A percentile compares a stretch with the other conserved stretches of the same genome.
These are phyloP conservation scores for Cephalotrichum gorgonifer DNA, from an alignment of 2,329 filamentous ascomycete genomes.

Conservation along the genomic window DNA sequence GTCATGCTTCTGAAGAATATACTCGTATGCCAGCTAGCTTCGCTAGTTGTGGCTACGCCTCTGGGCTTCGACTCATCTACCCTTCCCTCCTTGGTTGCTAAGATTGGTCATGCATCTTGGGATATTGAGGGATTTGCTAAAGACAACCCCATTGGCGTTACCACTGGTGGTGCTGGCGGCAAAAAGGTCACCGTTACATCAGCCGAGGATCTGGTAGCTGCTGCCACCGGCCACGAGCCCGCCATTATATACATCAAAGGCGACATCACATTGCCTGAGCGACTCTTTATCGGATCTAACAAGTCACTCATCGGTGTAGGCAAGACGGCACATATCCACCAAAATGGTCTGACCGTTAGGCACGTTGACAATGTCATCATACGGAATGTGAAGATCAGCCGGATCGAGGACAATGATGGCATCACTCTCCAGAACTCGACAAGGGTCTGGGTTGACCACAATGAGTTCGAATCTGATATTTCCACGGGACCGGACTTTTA, in stretches of 20 bases:
- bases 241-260: constrained; percentile 31
- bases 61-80: neutral
- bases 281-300: constrained; percentile 33
- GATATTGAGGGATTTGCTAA: constrained; percentile 16
- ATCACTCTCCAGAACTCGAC: constrained; percentile 33
- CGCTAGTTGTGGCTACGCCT: neutral
- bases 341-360: constrained; percentile 23
- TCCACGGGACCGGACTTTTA: constrained; percentile 25
- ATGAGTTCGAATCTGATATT: constrained; percentile 33
- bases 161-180: constrained; percentile 30
- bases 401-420: constrained; percentile 28
- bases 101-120: constrained; percentile 10
- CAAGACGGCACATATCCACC: constrained; percentile 21
- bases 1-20: neutral
- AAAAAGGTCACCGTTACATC: constrained; percentile 35
- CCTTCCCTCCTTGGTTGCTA: neutral
- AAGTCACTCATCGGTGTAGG: constrained; percentile 29
- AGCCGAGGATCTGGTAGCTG: constrained; percentile 29
- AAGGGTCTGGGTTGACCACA: constrained; percentile 36
- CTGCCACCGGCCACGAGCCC: constrained; percentile 28
- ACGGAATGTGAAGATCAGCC: constrained; percentile 23
- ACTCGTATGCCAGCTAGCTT: neutral
- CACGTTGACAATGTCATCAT: constrained; percentile 27
- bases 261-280: constrained; percentile 26
- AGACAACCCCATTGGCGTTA: constrained; percentile 24